phyloP scores from a whole-genome alignment of 768 basidiomycete species.

The Boletus speciosus region DNA sequence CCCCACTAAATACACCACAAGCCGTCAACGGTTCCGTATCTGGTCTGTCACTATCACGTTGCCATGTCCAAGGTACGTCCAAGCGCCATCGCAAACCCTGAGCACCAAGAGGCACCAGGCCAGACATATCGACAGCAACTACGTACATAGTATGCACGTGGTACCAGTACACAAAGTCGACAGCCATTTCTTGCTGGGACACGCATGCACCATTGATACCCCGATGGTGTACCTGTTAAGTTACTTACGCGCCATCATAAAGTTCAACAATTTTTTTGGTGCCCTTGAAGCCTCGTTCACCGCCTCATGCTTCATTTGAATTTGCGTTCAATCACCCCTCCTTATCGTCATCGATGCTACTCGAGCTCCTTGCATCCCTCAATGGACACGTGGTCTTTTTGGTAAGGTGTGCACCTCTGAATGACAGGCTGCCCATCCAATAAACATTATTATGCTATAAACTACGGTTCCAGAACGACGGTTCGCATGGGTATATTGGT shows the following conservation, averaged over 20 bases:
- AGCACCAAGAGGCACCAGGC: no score
- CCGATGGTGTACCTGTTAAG: not conserved
- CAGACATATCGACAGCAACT: not conserved
- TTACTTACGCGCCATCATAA: not conserved
- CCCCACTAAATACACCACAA: not conserved
- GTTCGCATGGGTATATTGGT: not conserved
- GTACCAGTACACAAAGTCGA: not conserved
- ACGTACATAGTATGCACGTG: not conserved
- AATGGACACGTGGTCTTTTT: not conserved
- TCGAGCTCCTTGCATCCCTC: not conserved
- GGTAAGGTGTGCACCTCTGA: not conserved
- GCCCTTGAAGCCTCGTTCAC: slow-evolving; percentile 15
- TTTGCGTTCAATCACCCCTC: not conserved
- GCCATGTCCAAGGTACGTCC: not conserved
- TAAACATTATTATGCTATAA: not conserved
- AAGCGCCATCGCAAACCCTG: not conserved
- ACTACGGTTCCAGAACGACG: not conserved
- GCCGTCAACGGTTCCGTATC: not conserved
- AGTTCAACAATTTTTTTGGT: slow-evolving; percentile 3
- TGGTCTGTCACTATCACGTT: not conserved
- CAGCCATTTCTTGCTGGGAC: not conserved
- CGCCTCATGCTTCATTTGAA: slow-evolving; percentile 2
- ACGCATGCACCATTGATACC: not conserved
- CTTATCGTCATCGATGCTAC: not conserved
- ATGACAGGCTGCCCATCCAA: not conserved